Evolutionary conservation across 441 rosid species (phyloP), one percentile per base, ranked within the genome.

Genomic region (Metrosideros polymorpha): DNA sequence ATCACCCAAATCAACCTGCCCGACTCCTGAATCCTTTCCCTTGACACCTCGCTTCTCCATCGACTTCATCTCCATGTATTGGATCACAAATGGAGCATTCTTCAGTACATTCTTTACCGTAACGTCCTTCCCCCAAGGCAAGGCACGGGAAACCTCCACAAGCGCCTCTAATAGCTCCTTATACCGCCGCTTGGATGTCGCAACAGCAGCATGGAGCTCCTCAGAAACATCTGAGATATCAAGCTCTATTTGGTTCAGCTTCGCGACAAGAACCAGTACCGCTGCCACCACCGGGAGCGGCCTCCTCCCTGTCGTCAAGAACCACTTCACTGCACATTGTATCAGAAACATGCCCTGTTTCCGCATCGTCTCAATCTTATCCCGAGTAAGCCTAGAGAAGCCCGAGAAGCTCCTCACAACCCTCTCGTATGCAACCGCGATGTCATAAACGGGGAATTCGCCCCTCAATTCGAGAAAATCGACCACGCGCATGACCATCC

Each of bases 91-190:
- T 0, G 92, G 92, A 0, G 96, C 96, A 90, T 94, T 93, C 88
- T 92, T 94, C 86, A 93, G 82, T 83, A 95, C 90, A 90, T 96
- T 98, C 91, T 95, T 95, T 84, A 92, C 90, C 0, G 92, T 91
- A 22, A 96, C 92, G 88, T 96, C 95, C 90, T 94, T 92, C 35
- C 96, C 98, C 98, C 98, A 96, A 5, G 98, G 99, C 92, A 98
- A 93, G 29, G 89, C 95, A 82, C 91, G 92, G 2, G 98, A 95
- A 56, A 92, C 97, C 84, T 93, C 88, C 91, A 96, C 98, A 42
- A 95, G 95, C 51, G 87, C 90, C 90, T 90, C 93, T 83, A 91
- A 85, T 63, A 96, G 86, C 93, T 96, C 99, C 88, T 82, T 94
- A 85, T 95, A 93, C 89, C 98, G 86, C 85, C 12, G 24, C 86